Base-by-base conservation (phyloP, 805 yeast genomes). In the Lipomyces yamadae region DNA sequence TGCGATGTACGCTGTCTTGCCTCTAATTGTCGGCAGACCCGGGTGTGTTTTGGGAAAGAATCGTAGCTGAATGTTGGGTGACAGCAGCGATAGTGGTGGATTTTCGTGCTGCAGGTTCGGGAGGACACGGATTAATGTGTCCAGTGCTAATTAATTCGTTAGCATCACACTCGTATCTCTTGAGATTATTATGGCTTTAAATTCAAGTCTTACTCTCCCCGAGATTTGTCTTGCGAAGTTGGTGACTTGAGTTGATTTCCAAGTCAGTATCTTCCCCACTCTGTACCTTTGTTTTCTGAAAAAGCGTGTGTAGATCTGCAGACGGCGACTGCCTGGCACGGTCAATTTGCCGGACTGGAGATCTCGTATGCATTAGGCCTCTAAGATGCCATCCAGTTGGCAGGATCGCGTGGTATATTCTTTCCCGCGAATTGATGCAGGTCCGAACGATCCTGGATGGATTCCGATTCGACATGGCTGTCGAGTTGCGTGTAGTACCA, bases 31-130 rank as follows among this genome's bases (percentile, higher is more conserved):
- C 4, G 71, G 71, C 4, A 68, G 56, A 10, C 68, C 61, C 2
- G 71, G 71, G 53, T 68, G 71, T 15, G 71, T 55, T 37, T 66
- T 68, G 13, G 71, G 71, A 37, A 68, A 63, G 11, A 68, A 63
- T 10, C 70, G 67, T 3, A 68, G 71, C 32, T 67, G 71, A 34
- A 68, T 63, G 29, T 63, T 60, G 34, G 70, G 64, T 1, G 71
- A 68, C 35, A 68, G 61, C 0, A 66, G 55, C 2, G 66, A 63
- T 8, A 65, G 18, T 13, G 71, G 71, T 10, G 66, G 67, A 2
- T 42, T 15, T 39, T 60, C 65, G 30, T 62, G 67, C 50, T 65
- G 71, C 1, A 68, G 63, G 24, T 67, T 63, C 55, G 71, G 71
- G 2, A 68, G 63, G 5, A 68, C 32, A 7, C 60, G 55, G 34